Evolutionary conservation across 768 basidiomycete genomes (phyloP).

Genomic region (Lepiota venenata): DNA sequence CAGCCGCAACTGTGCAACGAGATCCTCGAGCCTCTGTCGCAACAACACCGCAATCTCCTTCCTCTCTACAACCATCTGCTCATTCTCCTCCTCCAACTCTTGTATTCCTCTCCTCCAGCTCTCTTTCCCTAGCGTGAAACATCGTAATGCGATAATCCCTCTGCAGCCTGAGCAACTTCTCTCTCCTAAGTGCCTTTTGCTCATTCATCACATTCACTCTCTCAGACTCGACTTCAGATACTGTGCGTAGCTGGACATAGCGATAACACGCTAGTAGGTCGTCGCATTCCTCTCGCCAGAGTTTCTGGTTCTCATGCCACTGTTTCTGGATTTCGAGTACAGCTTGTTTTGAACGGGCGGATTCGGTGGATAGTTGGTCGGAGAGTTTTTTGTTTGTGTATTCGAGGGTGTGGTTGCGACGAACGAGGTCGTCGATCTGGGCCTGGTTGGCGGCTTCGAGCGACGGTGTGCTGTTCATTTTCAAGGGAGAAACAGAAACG

Average conservation of each 20-base stretch:
- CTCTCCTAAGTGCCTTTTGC: constrained; percentile 49
- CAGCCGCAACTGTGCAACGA: constrained; percentile 28
- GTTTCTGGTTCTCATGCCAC: constrained; percentile 44
- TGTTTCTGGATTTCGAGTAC: constrained; percentile 42
- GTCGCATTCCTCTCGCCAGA: constrained; percentile 62
- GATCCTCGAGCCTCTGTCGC: constrained; percentile 26
- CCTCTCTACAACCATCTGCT: constrained; percentile 46
- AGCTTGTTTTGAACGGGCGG: constrained; percentile 36
- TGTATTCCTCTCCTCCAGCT: constrained; percentile 52
- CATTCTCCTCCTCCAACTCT: constrained; percentile 49
- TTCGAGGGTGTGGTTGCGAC: constrained; percentile 63
- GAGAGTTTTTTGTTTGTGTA: constrained; percentile 53
- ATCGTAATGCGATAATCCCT: constrained; percentile 66
- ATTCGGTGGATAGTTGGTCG: constrained; percentile 43
- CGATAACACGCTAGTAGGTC: constrained; percentile 60
- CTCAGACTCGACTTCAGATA: constrained; percentile 52
- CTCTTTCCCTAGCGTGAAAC: constrained; percentile 61
- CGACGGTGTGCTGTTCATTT: constrained; percentile 25
- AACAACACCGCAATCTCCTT: constrained; percentile 43
- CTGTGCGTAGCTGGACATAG: constrained; percentile 58
- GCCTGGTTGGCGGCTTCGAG: constrained; percentile 59
- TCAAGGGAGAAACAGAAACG: neutral
- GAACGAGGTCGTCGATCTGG: constrained; percentile 74
- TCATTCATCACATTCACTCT: constrained; percentile 47
- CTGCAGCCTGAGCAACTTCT: constrained; percentile 57